Percentiles rank a stretch among this genome's conserved stretches.
phyloP scores from a whole-genome alignment of 306 rosid genomes.

The Clitoria ternatea region DNA sequence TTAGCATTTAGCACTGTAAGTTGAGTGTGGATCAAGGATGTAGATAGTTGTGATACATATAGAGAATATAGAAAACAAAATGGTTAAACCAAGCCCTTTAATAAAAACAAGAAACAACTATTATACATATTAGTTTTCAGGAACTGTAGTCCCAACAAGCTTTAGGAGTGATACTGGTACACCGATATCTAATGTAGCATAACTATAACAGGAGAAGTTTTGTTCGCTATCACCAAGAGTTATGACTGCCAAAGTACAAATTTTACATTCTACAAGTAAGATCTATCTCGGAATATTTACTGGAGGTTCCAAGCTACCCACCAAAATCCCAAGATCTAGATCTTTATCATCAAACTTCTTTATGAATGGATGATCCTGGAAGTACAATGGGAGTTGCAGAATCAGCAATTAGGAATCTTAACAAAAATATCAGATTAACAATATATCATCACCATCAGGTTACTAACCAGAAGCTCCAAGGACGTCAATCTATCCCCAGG shows the following conservation, averaged over 20 bases:
- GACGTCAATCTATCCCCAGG: slow-evolving; percentile 72
- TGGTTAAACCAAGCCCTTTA: slow-evolving; percentile 8
- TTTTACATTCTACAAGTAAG: slow-evolving; percentile 30
- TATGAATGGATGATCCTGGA: slow-evolving; percentile 89
- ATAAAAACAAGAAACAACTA: slow-evolving; percentile 29
- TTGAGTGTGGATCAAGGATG: no score
- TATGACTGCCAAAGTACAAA: slow-evolving; percentile 24
- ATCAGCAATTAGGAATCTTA: neutral
- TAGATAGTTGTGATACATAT: no score
- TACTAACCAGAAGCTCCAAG: slow-evolving; percentile 87
- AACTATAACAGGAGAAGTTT: slow-evolving; percentile 21
- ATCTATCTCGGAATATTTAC: slow-evolving; percentile 69
- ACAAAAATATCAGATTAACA: neutral
- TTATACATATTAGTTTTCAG: slow-evolving; percentile 24
- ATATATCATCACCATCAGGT: neutral
- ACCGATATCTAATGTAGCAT: slow-evolving; percentile 19
- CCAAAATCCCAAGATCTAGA: slow-evolving; percentile 84
- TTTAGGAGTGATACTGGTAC: slow-evolving; percentile 11
- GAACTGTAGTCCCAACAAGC: slow-evolving; percentile 15
- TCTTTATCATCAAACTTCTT: slow-evolving; percentile 96
- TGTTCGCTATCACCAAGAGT: slow-evolving; percentile 31
- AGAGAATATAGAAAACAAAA: slow-evolving; percentile 1
- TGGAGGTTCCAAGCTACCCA: slow-evolving; percentile 90
- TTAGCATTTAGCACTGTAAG: no score
- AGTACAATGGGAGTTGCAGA: slow-evolving; percentile 20